Evolutionary conservation across 495 filamentous ascomycete species (phyloP).

Genomic region (Penicillium parvum): DNA sequence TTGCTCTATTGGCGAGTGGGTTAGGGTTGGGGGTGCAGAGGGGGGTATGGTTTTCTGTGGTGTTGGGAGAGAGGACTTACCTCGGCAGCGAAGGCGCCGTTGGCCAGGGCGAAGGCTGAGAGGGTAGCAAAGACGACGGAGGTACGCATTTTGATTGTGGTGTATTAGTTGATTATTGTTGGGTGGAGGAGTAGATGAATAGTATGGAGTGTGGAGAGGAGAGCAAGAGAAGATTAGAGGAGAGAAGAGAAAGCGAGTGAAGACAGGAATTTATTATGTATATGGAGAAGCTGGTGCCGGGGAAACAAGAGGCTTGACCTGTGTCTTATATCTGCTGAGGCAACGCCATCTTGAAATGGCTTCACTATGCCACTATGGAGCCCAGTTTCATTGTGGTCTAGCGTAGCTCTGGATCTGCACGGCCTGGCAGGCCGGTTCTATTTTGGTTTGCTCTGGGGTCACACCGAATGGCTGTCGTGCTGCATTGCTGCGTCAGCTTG

Average conservation of each 20-base stretch:
- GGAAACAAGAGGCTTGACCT: conserved; percentile 4
- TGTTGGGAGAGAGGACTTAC: conserved; percentile 13
- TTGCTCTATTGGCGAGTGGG: conserved; percentile 22
- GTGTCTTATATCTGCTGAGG: conserved; percentile 8
- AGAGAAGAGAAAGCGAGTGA: conserved; percentile 1
- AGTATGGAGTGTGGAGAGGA: conserved; percentile 3
- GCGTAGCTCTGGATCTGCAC: conserved; percentile 22
- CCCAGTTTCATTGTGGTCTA: conserved; percentile 8
- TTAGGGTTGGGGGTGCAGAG: not conserved
- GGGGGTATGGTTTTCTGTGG: not conserved
- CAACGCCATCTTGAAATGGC: conserved; percentile 7
- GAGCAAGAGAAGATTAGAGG: not conserved
- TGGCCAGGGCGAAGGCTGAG: conserved; percentile 37
- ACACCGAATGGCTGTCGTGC: conserved; percentile 18
- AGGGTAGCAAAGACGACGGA: conserved; percentile 38
- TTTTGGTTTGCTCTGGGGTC: conserved; percentile 23
- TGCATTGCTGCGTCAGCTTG: conserved; percentile 16
- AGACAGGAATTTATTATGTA: conserved; percentile 5
- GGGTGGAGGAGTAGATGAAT: conserved; percentile 1
- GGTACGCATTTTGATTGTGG: conserved; percentile 36
- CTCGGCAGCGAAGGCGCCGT: conserved; percentile 16
- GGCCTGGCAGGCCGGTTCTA: conserved; percentile 19
- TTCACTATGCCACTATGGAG: not conserved
- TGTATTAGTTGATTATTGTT: conserved; percentile 6
- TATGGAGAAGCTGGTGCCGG: no score